phyloP scores from a whole-genome alignment of 305 asterid species.

The Fraxinus ornus region DNA sequence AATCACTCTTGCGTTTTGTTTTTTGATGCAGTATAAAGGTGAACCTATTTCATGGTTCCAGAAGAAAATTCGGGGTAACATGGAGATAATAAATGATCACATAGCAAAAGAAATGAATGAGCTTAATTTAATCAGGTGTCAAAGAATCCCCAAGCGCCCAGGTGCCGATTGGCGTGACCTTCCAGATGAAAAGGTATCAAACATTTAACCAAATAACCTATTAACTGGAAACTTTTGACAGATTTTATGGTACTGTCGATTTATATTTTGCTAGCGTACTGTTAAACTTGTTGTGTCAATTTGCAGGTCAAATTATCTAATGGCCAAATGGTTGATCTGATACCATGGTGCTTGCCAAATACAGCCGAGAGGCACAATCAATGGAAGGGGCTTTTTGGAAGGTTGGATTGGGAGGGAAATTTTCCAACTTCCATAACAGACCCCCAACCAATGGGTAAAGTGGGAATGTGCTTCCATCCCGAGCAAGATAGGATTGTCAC shows the following conservation, averaged over 20 bases:
- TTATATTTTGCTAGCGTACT: not conserved
- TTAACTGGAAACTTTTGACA: not conserved
- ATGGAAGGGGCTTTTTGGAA: constrained; percentile 61
- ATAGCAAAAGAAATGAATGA: constrained; percentile 56
- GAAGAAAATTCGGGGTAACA: constrained; percentile 38
- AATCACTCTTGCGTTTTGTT: not conserved
- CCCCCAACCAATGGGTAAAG: constrained; percentile 64
- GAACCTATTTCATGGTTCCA: constrained; percentile 55
- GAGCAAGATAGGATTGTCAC: constrained; percentile 71
- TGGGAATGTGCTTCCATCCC: constrained; percentile 48
- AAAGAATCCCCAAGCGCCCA: constrained; percentile 45
- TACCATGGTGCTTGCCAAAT: constrained; percentile 56
- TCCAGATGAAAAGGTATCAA: constrained; percentile 48
- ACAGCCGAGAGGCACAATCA: constrained; percentile 61
- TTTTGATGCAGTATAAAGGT: constrained; percentile 36
- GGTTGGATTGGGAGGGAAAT: constrained; percentile 57
- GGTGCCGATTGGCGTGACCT: constrained; percentile 59
- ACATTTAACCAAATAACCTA: not conserved
- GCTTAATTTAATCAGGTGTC: constrained; percentile 49
- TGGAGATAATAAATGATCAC: constrained; percentile 41
- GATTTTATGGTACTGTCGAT: not conserved
- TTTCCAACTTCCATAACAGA: constrained; percentile 53
- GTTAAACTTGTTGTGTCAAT: not conserved
- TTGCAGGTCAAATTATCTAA: constrained; percentile 43
- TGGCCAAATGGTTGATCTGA: constrained; percentile 51